These are phyloP conservation scores for Alternaria atra DNA, from an alignment of 2,329 filamentous ascomycete species.

Conservation along the genomic window DNA sequence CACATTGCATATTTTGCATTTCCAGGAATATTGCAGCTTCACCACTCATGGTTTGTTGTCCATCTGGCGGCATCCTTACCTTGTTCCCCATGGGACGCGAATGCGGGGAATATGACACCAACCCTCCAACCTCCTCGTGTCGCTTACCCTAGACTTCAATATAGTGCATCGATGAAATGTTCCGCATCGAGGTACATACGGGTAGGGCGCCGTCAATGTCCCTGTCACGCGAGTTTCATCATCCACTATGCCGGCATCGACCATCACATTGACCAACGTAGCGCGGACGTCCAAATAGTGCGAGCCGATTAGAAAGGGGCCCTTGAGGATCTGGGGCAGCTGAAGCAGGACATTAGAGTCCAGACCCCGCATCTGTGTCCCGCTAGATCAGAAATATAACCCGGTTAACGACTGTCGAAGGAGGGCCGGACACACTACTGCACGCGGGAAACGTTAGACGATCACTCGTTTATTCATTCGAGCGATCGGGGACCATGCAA, in stretches of 20 bases:
- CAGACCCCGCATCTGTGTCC: not conserved
- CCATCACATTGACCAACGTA: not conserved
- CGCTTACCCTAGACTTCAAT: conserved; percentile 2
- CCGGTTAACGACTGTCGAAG: conserved; percentile 20
- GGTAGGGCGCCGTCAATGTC: not conserved
- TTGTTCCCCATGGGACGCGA: not conserved
- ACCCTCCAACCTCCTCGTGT: not conserved
- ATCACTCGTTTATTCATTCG: not conserved
- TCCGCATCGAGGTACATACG: not conserved
- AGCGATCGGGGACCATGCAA: not conserved
- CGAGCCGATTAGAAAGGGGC: not conserved
- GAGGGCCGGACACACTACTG: not conserved
- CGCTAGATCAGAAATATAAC: not conserved
- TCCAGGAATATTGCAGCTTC: not conserved
- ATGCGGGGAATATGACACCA: conserved; percentile 11
- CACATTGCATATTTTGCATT: not conserved
- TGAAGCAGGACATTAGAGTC: not conserved
- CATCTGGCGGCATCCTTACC: not conserved
- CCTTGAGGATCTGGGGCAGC: not conserved
- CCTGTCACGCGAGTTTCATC: not conserved
- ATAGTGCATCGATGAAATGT: not conserved
- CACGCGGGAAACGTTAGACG: conserved; percentile 25
- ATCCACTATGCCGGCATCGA: not conserved
- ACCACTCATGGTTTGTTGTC: not conserved
- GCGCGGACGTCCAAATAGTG: not conserved